A percentile compares a stretch with the other conserved stretches of the same genome.
Conservation (phyloP, 129 eudicot species). For the Solidago caesia region DNA sequence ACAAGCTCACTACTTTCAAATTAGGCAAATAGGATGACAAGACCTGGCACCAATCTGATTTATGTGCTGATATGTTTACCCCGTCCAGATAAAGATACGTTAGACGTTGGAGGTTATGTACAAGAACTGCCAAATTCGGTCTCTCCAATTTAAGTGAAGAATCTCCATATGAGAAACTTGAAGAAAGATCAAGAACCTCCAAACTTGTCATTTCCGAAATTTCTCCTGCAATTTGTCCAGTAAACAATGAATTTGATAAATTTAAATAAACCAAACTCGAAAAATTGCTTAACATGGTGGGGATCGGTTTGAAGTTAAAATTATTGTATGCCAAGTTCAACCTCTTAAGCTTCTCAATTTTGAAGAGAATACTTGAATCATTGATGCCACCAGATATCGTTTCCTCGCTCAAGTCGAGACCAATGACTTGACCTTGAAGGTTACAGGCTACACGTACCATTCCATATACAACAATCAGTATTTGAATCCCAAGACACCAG, state of each 20-base stretch:
- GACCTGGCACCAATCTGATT: conserved; percentile 25
- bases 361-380: conserved; percentile 11
- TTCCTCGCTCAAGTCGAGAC: conserved; percentile 16
- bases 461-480: conserved; percentile 19
- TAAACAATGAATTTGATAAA: conserved; percentile 25
- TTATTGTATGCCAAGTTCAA: conserved; percentile 14
- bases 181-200: conserved; percentile 34
- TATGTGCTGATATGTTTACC: conserved; percentile 13
- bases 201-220: conserved; percentile 33
- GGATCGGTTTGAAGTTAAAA: not conserved
- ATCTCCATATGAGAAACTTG: not conserved
- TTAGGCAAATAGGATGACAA: conserved; percentile 34
- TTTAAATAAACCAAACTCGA: conserved; percentile 20
- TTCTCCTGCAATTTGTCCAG: conserved; percentile 36
- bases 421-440: conserved; percentile 13
- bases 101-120: conserved; percentile 25
- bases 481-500: conserved; percentile 17
- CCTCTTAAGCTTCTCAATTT: conserved; percentile 6
- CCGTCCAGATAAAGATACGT: conserved; percentile 31
- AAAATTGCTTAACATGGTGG: conserved; percentile 10
- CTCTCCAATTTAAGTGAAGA: conserved; percentile 11
- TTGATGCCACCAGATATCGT: not conserved
- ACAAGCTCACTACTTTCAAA: conserved; percentile 29
- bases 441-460: conserved; percentile 18
- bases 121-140: conserved; percentile 21